Percentiles rank a stretch among this genome's conserved stretches.
These are phyloP conservation scores for Neoboletus subvelutipes DNA, from an alignment of 768 basidiomycete genomes.

Conservation along the genomic window DNA sequence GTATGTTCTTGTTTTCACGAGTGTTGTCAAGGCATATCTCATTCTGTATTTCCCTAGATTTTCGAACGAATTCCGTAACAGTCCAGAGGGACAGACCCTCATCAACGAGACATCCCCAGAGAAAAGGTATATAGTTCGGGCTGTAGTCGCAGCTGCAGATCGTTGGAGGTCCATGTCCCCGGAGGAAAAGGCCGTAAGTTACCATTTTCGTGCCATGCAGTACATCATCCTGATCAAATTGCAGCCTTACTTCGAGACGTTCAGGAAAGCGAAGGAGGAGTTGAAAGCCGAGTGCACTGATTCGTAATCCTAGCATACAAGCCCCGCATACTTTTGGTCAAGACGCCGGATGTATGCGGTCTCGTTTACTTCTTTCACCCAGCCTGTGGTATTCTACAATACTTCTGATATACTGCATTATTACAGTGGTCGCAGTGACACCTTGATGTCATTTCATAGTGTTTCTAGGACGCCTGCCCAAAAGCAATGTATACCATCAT, in stretches of 20 bases:
- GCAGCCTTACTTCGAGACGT: conserved; percentile 25
- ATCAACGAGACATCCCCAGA: conserved; percentile 7
- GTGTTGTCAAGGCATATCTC: background rate
- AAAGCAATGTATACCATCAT: conserved; percentile 5
- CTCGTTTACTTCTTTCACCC: conserved; percentile 2
- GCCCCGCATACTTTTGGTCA: background rate
- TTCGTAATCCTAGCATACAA: conserved; percentile 9
- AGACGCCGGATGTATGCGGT: conserved; percentile 2
- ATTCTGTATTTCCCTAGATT: conserved; percentile 17
- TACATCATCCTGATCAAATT: background rate
- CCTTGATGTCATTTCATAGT: conserved; percentile 1
- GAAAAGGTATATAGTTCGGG: background rate
- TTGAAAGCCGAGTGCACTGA: background rate
- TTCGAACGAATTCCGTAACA: conserved; percentile 16
- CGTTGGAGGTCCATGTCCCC: conserved; percentile 34
- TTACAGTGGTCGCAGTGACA: conserved; percentile 6
- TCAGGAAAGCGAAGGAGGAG: conserved; percentile 15
- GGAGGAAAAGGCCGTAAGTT: conserved; percentile 33
- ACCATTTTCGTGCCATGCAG: background rate
- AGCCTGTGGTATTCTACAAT: background rate
- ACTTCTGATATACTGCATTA: conserved; percentile 13
- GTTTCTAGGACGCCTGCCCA: background rate
- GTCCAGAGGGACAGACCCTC: conserved; percentile 16
- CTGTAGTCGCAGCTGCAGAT: conserved; percentile 17
- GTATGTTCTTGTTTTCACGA: conserved; percentile 15